Evolutionary conservation across 2,329 filamentous ascomycete genomes (phyloP), one percentile per base, ranked within the genome.

Genomic region (Teratosphaeria zuluensis): DNA sequence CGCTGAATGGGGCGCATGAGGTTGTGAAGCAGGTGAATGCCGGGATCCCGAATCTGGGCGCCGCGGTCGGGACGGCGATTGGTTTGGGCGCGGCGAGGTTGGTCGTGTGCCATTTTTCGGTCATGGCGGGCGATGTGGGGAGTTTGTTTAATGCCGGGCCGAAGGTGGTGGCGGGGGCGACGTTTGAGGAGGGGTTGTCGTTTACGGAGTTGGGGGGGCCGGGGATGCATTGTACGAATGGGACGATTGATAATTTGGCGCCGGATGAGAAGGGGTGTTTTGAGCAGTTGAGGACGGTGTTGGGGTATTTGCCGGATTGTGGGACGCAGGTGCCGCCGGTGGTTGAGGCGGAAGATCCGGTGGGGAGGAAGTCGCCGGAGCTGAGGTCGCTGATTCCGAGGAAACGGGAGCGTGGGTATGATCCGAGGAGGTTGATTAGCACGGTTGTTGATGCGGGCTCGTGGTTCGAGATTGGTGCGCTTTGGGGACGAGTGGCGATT

Each of bases 181-280:
- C 84, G 0, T 86, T 85, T 62, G 84, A 86, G 66, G 84, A 86
- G 72, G 83, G 79, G 0, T 69, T 86, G 2, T 78, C 75, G 3
- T 80, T 84, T 54, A 77, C 77, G 12, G 82, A 85, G 62, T 74
- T 86, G 0, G 84, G 84, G 2, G 84, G 84, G 0, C 82, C 84
- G 0, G 72, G 72, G 21, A 79, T 86, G 69, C 84, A 87, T 65
- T 85, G 82, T 64, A 81, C 80, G 0, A 87, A 87, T 59, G 84
- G 84, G 0, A 87, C 84, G 0, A 85, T 86, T 54, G 84, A 87
- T 61, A 87, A 86, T 56, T 73, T 85, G 2, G 84, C 84, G 0
- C 74, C 76, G 3, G 79, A 83, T 60, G 84, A 87, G 67, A 74
- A 75, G n/a, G 82, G 80, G 46, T 84, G 82, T 61, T 86, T 85